Percentiles rank a stretch among this genome's conserved stretches.
These are phyloP conservation scores for Rhinocladiella mackenziei DNA, from an alignment of 2,329 filamentous ascomycete species.

Conservation along the genomic window DNA sequence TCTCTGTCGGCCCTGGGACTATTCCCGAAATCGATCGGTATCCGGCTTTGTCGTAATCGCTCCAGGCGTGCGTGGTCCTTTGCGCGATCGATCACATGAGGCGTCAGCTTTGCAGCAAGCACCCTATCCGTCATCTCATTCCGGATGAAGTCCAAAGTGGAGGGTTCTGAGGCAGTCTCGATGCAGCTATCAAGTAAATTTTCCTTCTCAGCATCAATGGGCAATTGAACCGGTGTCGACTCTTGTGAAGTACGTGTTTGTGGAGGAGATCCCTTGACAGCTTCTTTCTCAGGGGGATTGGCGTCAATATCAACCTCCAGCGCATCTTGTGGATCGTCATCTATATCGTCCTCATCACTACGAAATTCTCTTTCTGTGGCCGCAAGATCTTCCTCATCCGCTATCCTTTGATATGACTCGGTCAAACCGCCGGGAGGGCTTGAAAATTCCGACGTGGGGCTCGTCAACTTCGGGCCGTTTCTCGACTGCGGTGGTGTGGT, in stretches of 20 bases:
- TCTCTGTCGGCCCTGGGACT: constrained; percentile 4
- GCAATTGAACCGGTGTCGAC: constrained; percentile 14
- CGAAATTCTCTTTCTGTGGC: constrained; percentile 33
- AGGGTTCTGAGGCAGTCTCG: constrained; percentile 29
- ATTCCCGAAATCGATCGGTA: constrained; percentile 20
- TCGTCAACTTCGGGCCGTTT: constrained; percentile 26
- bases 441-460: constrained; percentile 34
- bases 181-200: constrained; percentile 22
- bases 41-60: constrained; percentile 25
- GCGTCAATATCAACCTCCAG: constrained; percentile 6
- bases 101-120: constrained; percentile 35
- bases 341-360: constrained; percentile 33
- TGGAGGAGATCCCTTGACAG: neutral
- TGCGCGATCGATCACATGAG: constrained; percentile 36
- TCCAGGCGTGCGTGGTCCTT: constrained; percentile 36
- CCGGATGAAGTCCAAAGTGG: constrained; percentile 35
- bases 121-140: constrained; percentile 35
- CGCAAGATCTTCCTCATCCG: constrained; percentile 37
- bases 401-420: constrained; percentile 40
- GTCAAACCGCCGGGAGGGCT: constrained; percentile 37
- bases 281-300: constrained; percentile 2
- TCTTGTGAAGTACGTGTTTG: constrained; percentile 6
- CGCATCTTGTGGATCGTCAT: constrained; percentile 10
- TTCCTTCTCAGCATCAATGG: constrained; percentile 15
- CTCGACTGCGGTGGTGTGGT: constrained; percentile 27